Conservation (phyloP, 352 stramenopile genomes). For the Thraustochytrium striatum region DNA sequence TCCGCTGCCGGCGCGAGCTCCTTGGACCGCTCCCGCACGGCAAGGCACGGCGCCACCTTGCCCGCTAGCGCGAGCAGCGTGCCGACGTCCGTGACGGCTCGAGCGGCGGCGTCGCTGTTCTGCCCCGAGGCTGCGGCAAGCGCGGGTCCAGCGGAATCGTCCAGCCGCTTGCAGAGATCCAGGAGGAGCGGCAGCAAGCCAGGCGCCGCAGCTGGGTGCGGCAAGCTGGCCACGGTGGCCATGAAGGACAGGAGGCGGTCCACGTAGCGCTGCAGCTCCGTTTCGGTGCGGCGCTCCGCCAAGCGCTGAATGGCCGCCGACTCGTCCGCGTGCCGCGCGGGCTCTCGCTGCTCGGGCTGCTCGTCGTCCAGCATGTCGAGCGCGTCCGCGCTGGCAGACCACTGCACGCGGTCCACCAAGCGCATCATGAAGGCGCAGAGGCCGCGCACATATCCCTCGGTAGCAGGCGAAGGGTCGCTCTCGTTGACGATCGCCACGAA, state of each 20-base stretch:
- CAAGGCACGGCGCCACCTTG: slow-evolving; percentile 12
- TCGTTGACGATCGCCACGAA: background rate
- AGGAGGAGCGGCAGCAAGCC: slow-evolving; percentile 4
- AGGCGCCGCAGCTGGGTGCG: background rate
- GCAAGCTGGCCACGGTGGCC: background rate
- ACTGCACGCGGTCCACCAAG: slow-evolving; percentile 3
- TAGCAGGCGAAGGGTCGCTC: background rate
- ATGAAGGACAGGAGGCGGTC: background rate
- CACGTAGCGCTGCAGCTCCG: slow-evolving; percentile 25
- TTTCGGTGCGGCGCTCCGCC: background rate
- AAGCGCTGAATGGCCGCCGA: background rate
- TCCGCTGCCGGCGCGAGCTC: background rate
- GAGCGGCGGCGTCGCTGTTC: background rate
- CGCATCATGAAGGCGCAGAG: slow-evolving; percentile 25
- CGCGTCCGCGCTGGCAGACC: slow-evolving; percentile 2
- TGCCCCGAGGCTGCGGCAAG: background rate
- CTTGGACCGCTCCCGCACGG: background rate
- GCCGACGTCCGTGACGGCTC: background rate
- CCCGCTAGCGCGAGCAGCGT: background rate
- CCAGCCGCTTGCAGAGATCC: background rate
- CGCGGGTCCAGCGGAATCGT: background rate
- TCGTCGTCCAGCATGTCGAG: slow-evolving; percentile 18
- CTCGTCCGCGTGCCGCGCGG: background rate
- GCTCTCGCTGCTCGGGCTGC: background rate
- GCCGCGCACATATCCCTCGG: background rate